Evolutionary conservation across 2,329 filamentous ascomycete species (phyloP).

Genomic region (Fusarium chuoi): DNA sequence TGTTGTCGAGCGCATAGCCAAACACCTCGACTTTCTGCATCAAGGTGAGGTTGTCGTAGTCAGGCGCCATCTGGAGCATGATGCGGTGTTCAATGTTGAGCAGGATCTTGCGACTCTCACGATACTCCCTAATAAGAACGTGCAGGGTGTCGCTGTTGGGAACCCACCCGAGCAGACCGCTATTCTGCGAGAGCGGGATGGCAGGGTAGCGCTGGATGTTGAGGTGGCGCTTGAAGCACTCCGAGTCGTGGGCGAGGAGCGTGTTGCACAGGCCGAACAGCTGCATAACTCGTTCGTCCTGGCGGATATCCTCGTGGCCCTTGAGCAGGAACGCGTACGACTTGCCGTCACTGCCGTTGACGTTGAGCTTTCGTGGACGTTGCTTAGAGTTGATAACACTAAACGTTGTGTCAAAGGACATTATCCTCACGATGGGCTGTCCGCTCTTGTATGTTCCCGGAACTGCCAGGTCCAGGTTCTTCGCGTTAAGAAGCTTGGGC

Average conservation of each 20-base stretch:
- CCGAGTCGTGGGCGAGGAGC: conserved; percentile 89
- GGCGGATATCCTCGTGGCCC: conserved; percentile 98
- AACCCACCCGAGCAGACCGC: conserved; percentile 94
- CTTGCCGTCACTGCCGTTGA: conserved; percentile 88
- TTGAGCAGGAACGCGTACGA: conserved; percentile 92
- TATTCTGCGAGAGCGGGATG: conserved; percentile 97
- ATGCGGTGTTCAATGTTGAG: conserved; percentile 99
- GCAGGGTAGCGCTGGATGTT: conserved; percentile 96
- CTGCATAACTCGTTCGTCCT: conserved; percentile 99
- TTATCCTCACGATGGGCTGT: conserved; percentile 81
- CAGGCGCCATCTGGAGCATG: conserved; percentile 99
- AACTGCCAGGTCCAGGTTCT: conserved; percentile 91
- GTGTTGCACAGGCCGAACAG: conserved; percentile 98
- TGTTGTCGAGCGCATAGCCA: conserved; percentile 98
- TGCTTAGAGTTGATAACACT: conserved; percentile 98
- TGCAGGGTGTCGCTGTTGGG: conserved; percentile 98
- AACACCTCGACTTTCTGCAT: conserved; percentile 99
- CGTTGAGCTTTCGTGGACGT: conserved; percentile 86
- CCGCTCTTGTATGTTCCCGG: conserved; percentile 91
- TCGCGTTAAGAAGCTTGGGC: conserved; percentile 86
- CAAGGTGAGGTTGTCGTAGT: conserved; percentile 97
- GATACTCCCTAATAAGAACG: conserved; percentile 95
- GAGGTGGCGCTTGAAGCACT: conserved; percentile 96
- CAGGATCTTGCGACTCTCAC: conserved; percentile 95
- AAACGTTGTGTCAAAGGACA: conserved; percentile 89